Base-by-base conservation (phyloP, 148 eudicot genomes). In the Spergularia marina region DNA sequence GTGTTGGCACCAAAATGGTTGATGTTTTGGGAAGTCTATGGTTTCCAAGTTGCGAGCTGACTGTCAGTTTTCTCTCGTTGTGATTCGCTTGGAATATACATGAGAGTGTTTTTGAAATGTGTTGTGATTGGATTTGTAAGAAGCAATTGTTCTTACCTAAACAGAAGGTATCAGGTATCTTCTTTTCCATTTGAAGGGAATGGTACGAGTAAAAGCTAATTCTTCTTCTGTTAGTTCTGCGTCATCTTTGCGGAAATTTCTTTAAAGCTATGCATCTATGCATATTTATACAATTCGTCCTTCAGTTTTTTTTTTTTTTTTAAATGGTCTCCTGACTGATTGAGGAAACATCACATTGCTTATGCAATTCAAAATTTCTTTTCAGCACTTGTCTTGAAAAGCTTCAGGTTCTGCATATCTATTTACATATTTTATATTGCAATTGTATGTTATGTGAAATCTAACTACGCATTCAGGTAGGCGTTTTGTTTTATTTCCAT, bases 91-190 rank as follows among this genome's bases (percentile, higher is more conserved):
- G 41, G 34, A 64, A 40, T 15, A 39, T 16, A 8, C n/a, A 36
- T 70, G 44, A 70, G 30, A 63, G 17, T 77, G 56, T 40, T 71
- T 64, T 18, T 23, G 64, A 71, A 71, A 15, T 53, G 23, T 78
- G 53, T 65, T 39, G 53, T 66, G 16, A 56, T 67, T 68, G 54
- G 53, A 53, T 62, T 68, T 59, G n/a, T 58, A 68, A 39, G 54
- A 61, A 20, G 56, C 54, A 49, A 36, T 40, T 79, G 39, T 60
- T 52, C 10, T 62, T 51, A 11, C 60, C 63, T n/a, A 20, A 68
- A 53, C 53, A 62, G 53, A 67, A 52, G 74, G 55, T 55, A n/a
- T 40, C 61, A 70, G 52, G 71, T 74, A 53, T 57, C 65, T 39
- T 61, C 23, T 14, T 30, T 14, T 69, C n/a, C 53, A 12, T 69